Base-by-base conservation (phyloP, 2,329 filamentous ascomycete genomes). In the Fonsecaea pugnacius region DNA sequence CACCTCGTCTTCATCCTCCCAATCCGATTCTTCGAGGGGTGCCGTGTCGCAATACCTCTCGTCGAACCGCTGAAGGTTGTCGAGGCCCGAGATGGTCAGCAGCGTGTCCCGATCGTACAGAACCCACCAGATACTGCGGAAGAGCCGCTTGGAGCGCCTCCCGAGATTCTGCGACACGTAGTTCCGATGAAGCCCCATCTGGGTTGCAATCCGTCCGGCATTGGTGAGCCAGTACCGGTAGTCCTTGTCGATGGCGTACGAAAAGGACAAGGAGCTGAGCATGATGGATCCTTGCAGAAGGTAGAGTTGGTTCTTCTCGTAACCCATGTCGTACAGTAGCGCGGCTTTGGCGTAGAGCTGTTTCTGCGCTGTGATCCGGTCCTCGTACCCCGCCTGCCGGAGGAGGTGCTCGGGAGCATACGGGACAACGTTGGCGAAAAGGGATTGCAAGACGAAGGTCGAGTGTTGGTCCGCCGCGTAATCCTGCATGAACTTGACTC, bases 261-360 rank as follows among this genome's bases (percentile, higher is more conserved):
- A 32, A 55, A 61, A 61, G 24, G 59, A 55, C 16, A 55, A n/a
- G 7, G 50, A 43, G 35, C 50, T 61, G 12, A 61, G 35, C 43
- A 55, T 52, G 16, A 61, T 43, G 7, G 50, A 61, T 9, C 59
- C 59, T 36, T 61, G 59, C 12, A 61, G 36, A 6, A 61, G 50
- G 32, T 46, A 30, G 2, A 61, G 51, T 12, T 61, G 59, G 27
- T 30, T 43, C 18, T 54, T 61, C 50, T 61, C 59, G 14, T 27
- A 36, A n/a, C 50, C 50, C 8, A 61, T 32, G 27, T 61, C 59
- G 50, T 61, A 61, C 7, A 61, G 50, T 0, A 61, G 50, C 18
- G 32, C 7, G n/a, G 59, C 59, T 43, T 55, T 54, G 16, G 59
- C 16, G 33, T 55, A 61, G 10, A 61, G 48, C 7, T 18, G 36